Percentiles rank a stretch among this genome's conserved stretches.
These are phyloP conservation scores for Ceratocystiopsis sp. DNA, from an alignment of 2,329 filamentous ascomycete species.

Conservation along the genomic window DNA sequence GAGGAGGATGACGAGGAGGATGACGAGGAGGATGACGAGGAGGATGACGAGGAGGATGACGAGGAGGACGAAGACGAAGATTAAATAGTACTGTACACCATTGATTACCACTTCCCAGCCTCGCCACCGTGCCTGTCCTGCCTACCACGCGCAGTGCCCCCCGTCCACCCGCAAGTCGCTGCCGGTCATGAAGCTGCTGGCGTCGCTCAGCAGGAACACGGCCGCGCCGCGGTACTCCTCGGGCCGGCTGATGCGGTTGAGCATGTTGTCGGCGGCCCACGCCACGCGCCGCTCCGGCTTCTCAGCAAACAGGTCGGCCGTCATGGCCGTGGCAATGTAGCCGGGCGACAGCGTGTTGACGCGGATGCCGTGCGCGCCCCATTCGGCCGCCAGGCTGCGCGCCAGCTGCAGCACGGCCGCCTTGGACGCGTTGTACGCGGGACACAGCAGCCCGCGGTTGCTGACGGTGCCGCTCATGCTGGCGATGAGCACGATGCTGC, in stretches of 20 bases:
- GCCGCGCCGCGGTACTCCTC: conserved; percentile 56
- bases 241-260: conserved; percentile 49
- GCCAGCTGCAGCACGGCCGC: conserved; percentile 56
- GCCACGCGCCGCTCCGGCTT: conserved; percentile 49
- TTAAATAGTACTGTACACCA: conserved; percentile 4
- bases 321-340: conserved; percentile 72
- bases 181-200: conserved; percentile 54
- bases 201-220: conserved; percentile 49
- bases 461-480: conserved; percentile 54
- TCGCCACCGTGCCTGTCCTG: too few relatives aligned
- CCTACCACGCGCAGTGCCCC: conserved; percentile 46
- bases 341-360: conserved; percentile 71
- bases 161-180: conserved; percentile 55
- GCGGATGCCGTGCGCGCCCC: conserved; percentile 55
- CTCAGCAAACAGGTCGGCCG: conserved; percentile 58
- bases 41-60: conserved; percentile 8
- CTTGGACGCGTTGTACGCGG: conserved; percentile 65
- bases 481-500: conserved; percentile 51
- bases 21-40: conserved; percentile 5
- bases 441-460: conserved; percentile 40
- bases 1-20: conserved; percentile 4
- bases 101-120: too few relatives aligned
- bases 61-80: conserved; percentile 2
- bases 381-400: conserved; percentile 55
- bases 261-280: conserved; percentile 79